These are phyloP conservation scores for Cylindricascospora bacillispora DNA, from an alignment of 1,139 yeast species.

Conservation along the genomic window DNA sequence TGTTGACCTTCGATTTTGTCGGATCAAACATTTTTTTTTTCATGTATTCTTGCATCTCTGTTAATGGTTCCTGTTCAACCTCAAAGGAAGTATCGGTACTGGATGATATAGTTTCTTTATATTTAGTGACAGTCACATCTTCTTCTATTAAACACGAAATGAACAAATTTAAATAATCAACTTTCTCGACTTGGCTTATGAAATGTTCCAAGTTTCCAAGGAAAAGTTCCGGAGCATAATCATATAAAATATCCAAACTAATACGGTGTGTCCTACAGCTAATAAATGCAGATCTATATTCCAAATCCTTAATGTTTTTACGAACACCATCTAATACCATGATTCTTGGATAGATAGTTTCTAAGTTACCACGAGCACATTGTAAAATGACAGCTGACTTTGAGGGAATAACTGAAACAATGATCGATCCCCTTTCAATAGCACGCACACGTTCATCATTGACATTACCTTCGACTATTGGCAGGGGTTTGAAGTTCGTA, in stretches of 20 bases:
- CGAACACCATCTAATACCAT: slow-evolving; percentile 83
- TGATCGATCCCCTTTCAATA: slow-evolving; percentile 79
- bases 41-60: slow-evolving; percentile 26
- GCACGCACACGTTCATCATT: slow-evolving; percentile 75
- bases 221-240: slow-evolving; percentile 66
- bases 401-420: slow-evolving; percentile 74
- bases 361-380: slow-evolving; percentile 93
- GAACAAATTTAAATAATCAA: slow-evolving; percentile 75
- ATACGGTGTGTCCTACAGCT: slow-evolving; percentile 87
- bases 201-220: slow-evolving; percentile 52
- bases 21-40: slow-evolving; percentile 30
- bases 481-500: slow-evolving; percentile 28
- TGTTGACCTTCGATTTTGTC: slow-evolving; percentile 53
- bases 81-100: slow-evolving; percentile 23
- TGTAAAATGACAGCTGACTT: slow-evolving; percentile 75
- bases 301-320: slow-evolving; percentile 41
- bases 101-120: slow-evolving; percentile 50
- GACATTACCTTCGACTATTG: slow-evolving; percentile 27
- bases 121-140: slow-evolving; percentile 74
- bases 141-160: slow-evolving; percentile 79
- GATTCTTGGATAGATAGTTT: slow-evolving; percentile 85
- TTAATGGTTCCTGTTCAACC: slow-evolving; percentile 24
- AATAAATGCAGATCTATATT: slow-evolving; percentile 60
- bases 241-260: slow-evolving; percentile 80
- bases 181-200: slow-evolving; percentile 53